Evolutionary conservation across 129 eudicot genomes (phyloP).

Genomic region (Apium graveolens): DNA sequence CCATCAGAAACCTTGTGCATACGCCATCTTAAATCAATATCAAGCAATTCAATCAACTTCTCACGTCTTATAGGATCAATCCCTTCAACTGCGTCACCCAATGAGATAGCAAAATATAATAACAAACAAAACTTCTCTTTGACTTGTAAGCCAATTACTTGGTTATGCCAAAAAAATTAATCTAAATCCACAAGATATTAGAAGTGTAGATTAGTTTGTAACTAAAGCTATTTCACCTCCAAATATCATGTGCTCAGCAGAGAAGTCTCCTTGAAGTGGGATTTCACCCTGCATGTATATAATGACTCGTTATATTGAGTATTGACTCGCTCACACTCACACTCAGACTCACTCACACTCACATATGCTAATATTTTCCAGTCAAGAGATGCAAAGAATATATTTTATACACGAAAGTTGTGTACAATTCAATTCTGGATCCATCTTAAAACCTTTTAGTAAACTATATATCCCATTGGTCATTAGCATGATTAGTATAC

Average conservation of each 20-base stretch:
- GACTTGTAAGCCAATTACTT: conserved; percentile 38
- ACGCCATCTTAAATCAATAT: conserved; percentile 88
- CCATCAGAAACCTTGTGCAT: conserved; percentile 99
- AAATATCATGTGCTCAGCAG: conserved; percentile 99
- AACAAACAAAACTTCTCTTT: background rate
- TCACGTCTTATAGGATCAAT: conserved; percentile 82
- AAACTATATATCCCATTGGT: background rate
- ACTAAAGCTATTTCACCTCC: conserved; percentile 57
- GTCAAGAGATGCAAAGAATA: conserved; percentile 1
- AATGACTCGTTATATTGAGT: conserved; percentile 1
- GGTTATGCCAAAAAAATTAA: background rate
- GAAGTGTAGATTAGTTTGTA: background rate
- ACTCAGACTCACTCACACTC: background rate
- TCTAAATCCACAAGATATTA: background rate
- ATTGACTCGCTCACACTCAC: background rate
- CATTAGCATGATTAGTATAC: background rate
- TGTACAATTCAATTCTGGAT: background rate
- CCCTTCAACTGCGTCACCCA: conserved; percentile 67
- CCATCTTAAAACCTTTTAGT: background rate
- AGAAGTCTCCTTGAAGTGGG: conserved; percentile 96
- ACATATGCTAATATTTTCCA: background rate
- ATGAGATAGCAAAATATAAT: background rate
- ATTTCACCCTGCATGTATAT: conserved; percentile 61
- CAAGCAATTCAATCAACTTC: conserved; percentile 75
- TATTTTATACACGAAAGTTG: background rate